Evolutionary conservation across 495 filamentous ascomycete genomes (phyloP).

Genomic region (Xylaria sp.): DNA sequence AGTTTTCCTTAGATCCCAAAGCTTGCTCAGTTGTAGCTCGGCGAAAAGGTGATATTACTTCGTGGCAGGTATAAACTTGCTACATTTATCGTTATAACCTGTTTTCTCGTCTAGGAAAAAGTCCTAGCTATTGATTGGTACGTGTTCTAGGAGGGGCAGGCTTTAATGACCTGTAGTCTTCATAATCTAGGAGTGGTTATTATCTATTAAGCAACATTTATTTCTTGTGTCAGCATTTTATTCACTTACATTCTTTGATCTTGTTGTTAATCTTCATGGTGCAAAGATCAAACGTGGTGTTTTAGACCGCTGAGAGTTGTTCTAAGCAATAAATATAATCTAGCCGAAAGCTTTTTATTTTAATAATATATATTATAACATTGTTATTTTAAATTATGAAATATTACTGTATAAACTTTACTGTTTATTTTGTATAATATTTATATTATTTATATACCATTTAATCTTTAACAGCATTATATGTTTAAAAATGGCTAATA

Average conservation of each 20-base stretch:
- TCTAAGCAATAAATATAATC: too few species aligned
- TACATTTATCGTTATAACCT: background rate
- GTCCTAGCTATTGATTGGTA: conserved; percentile 7
- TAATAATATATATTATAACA: too few species aligned
- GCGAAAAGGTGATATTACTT: background rate
- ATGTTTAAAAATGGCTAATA: too few species aligned
- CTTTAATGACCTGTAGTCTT: conserved; percentile 15
- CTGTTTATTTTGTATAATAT: too few species aligned
- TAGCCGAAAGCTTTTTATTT: too few species aligned
- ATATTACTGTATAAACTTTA: too few species aligned
- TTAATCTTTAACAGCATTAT: too few species aligned
- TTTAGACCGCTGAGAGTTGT: background rate
- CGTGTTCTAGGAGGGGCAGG: conserved; percentile 6
- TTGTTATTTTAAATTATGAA: too few species aligned
- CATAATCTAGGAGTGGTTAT: background rate
- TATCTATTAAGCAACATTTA: background rate
- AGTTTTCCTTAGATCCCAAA: conserved; percentile 5
- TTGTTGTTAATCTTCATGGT: background rate
- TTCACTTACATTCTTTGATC: conserved; percentile 6
- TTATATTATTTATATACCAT: too few species aligned
- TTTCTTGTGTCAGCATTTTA: background rate
- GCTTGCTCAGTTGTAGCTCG: background rate
- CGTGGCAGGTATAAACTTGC: background rate
- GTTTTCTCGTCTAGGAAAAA: conserved; percentile 7
- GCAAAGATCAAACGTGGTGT: background rate